Percentiles rank a stretch among this genome's conserved stretches.
These are phyloP conservation scores for Xylaria sp. DNA, from an alignment of 2,329 filamentous ascomycete genomes.

Conservation along the genomic window DNA sequence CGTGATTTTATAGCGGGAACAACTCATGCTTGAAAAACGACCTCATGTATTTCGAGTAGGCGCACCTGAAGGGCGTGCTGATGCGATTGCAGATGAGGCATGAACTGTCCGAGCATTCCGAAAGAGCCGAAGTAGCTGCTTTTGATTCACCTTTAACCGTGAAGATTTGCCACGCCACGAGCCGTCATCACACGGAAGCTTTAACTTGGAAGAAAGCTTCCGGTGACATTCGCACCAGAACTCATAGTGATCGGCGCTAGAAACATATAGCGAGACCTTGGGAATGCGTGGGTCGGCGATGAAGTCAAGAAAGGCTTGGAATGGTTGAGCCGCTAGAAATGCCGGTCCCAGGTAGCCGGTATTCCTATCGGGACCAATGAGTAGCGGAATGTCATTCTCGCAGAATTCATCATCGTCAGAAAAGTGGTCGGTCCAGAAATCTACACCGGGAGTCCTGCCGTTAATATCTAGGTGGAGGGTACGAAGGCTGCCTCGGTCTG, in stretches of 20 bases:
- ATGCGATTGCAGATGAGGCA: background rate
- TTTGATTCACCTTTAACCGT: conserved; percentile 40
- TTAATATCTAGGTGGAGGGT: conserved; percentile 42
- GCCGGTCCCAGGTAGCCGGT: conserved; percentile 39
- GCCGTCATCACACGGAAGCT: conserved; percentile 40
- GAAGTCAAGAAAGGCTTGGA: conserved; percentile 48
- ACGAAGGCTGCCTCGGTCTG: conserved; percentile 40
- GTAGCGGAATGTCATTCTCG: conserved; percentile 35
- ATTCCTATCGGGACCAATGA: conserved; percentile 27
- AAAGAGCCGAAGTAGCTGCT: conserved; percentile 37
- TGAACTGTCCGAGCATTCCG: conserved; percentile 27
- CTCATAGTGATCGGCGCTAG: conserved; percentile 38
- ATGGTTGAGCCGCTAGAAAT: conserved; percentile 42
- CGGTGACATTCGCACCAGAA: conserved; percentile 48
- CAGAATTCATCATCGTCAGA: conserved; percentile 29
- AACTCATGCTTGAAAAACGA: background rate
- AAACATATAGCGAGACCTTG: conserved; percentile 30
- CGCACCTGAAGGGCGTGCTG: background rate
- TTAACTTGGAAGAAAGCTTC: conserved; percentile 28
- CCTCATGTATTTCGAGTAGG: conserved; percentile 6
- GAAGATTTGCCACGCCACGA: conserved; percentile 40
- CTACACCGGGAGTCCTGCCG: conserved; percentile 40
- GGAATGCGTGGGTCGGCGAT: conserved; percentile 26
- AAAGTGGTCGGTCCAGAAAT: conserved; percentile 44
- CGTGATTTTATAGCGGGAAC: background rate